These are phyloP conservation scores for Psophocarpus tetragonolobus DNA, from an alignment of 306 rosid genomes.

Conservation along the genomic window DNA sequence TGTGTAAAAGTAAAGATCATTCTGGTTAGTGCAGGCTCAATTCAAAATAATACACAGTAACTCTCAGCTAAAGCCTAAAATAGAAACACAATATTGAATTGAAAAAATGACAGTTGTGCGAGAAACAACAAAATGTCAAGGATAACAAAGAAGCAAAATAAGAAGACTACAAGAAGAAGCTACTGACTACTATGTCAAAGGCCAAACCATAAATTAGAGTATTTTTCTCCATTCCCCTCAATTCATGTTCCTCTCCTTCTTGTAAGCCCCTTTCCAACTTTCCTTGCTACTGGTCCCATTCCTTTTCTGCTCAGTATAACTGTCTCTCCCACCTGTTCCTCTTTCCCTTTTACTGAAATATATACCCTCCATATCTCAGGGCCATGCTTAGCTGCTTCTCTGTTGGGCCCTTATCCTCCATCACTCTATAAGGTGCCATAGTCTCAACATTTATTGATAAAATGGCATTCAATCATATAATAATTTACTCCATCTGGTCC, in stretches of 20 bases:
- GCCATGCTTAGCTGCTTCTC: neutral
- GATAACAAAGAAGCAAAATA: neutral
- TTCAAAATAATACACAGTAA: neutral
- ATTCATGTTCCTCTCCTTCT: neutral
- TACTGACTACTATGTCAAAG: neutral
- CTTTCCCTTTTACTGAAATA: neutral
- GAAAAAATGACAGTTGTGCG: neutral
- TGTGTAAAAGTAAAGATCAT: constrained; percentile 8
- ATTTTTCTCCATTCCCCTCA: neutral
- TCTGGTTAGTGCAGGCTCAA: neutral
- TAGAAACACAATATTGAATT: neutral
- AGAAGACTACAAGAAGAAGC: neutral
- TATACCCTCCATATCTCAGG: neutral
- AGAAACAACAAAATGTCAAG: neutral
- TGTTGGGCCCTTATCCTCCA: neutral
- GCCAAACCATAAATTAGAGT: neutral
- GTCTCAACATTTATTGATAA: neutral
- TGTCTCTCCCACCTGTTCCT: neutral
- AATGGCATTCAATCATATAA: neutral
- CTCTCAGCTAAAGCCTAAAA: neutral
- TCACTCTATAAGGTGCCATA: neutral
- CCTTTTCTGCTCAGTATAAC: neutral
- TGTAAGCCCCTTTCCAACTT: neutral
- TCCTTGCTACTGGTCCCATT: neutral
- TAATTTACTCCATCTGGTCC: no score